Percentiles rank a stretch among this genome's conserved stretches.
Evolutionary conservation across 2,329 filamentous ascomycete genomes (phyloP).

Genomic region (Penicillium concentricum): DNA sequence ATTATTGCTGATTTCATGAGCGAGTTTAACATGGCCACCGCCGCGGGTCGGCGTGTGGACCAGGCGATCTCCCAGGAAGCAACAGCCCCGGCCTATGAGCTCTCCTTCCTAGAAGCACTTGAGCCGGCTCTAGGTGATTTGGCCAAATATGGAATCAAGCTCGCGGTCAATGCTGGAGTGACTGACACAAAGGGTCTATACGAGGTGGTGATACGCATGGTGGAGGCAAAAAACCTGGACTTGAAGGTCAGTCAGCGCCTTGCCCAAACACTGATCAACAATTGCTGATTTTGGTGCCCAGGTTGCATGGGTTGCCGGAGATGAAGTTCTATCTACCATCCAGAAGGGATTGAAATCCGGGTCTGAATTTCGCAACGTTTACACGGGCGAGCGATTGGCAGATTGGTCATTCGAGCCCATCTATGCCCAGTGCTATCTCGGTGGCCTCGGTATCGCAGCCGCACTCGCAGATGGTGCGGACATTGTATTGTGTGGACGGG

Average conservation of each 20-base stretch:
- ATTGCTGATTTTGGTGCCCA: neutral
- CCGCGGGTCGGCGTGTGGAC: conserved; percentile 42
- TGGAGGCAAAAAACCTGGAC: conserved; percentile 40
- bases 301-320: conserved; percentile 51
- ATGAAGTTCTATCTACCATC: conserved; percentile 43
- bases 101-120: conserved; percentile 52
- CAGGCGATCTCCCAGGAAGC: conserved; percentile 17
- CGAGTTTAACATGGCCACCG: conserved; percentile 53
- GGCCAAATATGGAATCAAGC: conserved; percentile 42
- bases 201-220: conserved; percentile 38
- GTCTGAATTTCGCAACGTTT: conserved; percentile 40
- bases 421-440: conserved; percentile 38
- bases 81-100: conserved; percentile 48
- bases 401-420: conserved; percentile 40
- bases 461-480: conserved; percentile 44
- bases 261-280: neutral
- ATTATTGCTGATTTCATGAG: conserved; percentile 51
- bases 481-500: conserved; percentile 47
- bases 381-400: conserved; percentile 33
- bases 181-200: conserved; percentile 44
- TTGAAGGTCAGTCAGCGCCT: conserved; percentile 32
- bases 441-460: conserved; percentile 41
- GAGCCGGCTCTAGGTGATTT: conserved; percentile 42
- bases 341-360: conserved; percentile 31
- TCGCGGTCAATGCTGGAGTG: conserved; percentile 48